These are phyloP conservation scores for Pezicula radicicola DNA, from an alignment of 2,329 filamentous ascomycete genomes.

Conservation along the genomic window DNA sequence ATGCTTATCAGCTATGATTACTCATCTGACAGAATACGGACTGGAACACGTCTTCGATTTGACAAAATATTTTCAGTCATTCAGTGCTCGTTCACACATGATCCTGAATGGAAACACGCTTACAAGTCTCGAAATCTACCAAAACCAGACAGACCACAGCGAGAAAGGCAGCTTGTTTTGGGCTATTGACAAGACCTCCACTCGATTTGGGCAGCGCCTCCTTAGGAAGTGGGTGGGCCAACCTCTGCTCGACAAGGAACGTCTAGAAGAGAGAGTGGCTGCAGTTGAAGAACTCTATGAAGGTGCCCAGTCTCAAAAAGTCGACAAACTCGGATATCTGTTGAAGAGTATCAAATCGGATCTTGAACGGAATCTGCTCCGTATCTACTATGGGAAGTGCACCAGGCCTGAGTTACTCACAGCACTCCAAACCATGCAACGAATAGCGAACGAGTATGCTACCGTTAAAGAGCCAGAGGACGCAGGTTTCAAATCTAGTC, in stretches of 20 bases:
- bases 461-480: conserved; percentile 62
- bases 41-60: conserved; percentile 93
- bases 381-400: conserved; percentile 97
- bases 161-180: conserved; percentile 90
- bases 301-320: conserved; percentile 59
- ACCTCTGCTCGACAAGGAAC: conserved; percentile 73
- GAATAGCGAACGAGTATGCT: conserved; percentile 73
- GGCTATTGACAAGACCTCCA: conserved; percentile 90
- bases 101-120: conserved; percentile 91
- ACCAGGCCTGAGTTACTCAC: conserved; percentile 82
- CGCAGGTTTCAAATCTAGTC: conserved; percentile 67
- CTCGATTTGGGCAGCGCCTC: conserved; percentile 82
- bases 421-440: conserved; percentile 81
- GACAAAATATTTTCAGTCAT: conserved; percentile 95
- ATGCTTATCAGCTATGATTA: conserved; percentile 95
- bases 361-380: conserved; percentile 87
- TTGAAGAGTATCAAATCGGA: conserved; percentile 73
- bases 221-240: conserved; percentile 94
- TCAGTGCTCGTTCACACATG: conserved; percentile 94
- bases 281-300: conserved; percentile 85
- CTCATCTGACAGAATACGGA: conserved; percentile 85
- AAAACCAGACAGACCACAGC: conserved; percentile 85
- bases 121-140: conserved; percentile 91
- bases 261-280: conserved; percentile 73
- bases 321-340: conserved; percentile 72